Conservation (phyloP, 495 filamentous ascomycete genomes). For the Aspergillus asperescens region DNA sequence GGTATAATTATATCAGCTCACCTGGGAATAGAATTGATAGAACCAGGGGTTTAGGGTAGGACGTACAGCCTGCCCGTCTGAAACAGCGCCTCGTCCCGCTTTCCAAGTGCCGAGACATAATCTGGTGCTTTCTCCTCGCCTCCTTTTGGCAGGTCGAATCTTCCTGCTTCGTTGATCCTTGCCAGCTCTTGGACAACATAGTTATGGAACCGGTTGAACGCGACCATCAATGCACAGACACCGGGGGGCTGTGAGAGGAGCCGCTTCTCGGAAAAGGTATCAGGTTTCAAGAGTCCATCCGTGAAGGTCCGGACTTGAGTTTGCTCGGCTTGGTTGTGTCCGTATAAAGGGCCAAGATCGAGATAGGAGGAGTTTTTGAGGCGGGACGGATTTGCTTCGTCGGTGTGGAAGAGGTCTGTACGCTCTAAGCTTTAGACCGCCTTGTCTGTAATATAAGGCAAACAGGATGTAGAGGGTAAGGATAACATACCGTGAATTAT, state of each 20-base stretch:
- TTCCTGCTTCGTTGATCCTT: conserved; percentile 46
- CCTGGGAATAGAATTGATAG: neutral
- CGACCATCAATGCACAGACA: conserved; percentile 58
- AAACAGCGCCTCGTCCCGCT: conserved; percentile 29
- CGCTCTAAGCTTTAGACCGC: neutral
- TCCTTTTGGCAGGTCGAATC: conserved; percentile 28
- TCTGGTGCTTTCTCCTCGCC: neutral
- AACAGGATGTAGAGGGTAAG: neutral
- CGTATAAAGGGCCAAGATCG: conserved; percentile 71
- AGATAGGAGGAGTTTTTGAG: conserved; percentile 61
- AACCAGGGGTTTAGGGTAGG: neutral
- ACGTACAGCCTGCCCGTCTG: conserved; percentile 25
- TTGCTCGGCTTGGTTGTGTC: conserved; percentile 61
- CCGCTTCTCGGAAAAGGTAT: conserved; percentile 66
- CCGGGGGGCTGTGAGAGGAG: conserved; percentile 66
- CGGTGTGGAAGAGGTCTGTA: conserved; percentile 50
- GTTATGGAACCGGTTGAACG: conserved; percentile 43
- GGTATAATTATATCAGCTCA: neutral
- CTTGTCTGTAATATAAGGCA: too few species aligned
- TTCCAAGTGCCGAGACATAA: conserved; percentile 13
- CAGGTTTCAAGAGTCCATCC: conserved; percentile 68
- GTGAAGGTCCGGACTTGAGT: conserved; percentile 57
- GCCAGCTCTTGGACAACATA: conserved; percentile 40
- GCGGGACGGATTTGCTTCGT: conserved; percentile 31
- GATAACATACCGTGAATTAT: conserved; percentile 61